A percentile compares a stretch with the other conserved stretches of the same genome.
phyloP scores from a whole-genome alignment of 495 filamentous ascomycete genomes.

The Tuber borchii region DNA sequence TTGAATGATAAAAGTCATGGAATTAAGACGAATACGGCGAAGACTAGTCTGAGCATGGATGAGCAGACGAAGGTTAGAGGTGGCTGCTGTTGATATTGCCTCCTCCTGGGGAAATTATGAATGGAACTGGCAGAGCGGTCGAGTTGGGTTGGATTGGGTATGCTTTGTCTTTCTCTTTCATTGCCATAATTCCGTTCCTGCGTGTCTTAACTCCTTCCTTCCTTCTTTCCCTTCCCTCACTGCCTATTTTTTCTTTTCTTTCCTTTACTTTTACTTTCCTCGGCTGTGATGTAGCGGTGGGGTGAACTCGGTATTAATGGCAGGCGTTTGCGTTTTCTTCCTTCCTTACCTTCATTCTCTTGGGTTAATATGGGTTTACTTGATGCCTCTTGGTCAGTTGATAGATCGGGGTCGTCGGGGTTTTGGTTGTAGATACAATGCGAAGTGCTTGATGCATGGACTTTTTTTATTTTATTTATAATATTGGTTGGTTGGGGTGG shows the following conservation, averaged over 20 bases:
- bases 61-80: constrained; percentile 32
- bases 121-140: constrained; percentile 14
- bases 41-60: constrained; percentile 38
- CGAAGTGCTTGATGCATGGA: neutral
- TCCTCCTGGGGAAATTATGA: constrained; percentile 8
- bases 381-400: neutral
- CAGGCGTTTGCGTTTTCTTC: neutral
- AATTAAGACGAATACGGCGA: constrained; percentile 58
- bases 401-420: neutral
- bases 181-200: neutral
- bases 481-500: no score
- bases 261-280: neutral
- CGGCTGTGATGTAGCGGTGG: neutral
- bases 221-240: neutral
- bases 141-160: neutral
- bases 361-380: neutral
- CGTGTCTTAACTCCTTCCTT: neutral
- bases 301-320: neutral
- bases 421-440: neutral
- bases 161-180: neutral
- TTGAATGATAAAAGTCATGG: constrained; percentile 87
- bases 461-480: neutral
- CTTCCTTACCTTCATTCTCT: neutral
- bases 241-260: neutral
- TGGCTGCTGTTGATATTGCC: constrained; percentile 33